Evolutionary conservation across 805 yeast species (phyloP), one percentile per base, ranked within the genome.

Genomic region (Starmera amethionina): DNA sequence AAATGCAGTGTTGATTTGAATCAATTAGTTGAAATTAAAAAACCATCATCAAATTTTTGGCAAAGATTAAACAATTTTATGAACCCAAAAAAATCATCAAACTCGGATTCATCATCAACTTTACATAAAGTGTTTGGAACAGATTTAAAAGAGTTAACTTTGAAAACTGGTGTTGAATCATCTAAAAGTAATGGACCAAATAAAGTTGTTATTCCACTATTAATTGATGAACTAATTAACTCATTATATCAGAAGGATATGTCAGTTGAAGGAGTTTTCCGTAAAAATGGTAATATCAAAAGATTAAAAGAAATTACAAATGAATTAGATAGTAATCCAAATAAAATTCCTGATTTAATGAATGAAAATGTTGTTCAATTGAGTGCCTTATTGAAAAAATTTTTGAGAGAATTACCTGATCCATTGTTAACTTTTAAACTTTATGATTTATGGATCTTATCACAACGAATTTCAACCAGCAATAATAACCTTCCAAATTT

Each of bases 231-330:
- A 52, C 65, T 89, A 14, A 77, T 93, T 30, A 73, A 77, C 28
- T 84, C 95, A 0, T 73, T 93, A 67, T 75, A 85, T 40, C 90
- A 82, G 44, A 87, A 85, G 69, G 97, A 93, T 61, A 77, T 90
- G 82, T 85, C 97, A 3, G 88, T 80, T 28, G 98, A 93, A 60
- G 98, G 98, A 44, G 82, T 93, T 5, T 93, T 93, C 72, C 76
- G 99, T 52, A 82, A 89, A 55, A 93, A 93, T 56, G 99, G 99
- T 54, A 93, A 93, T 56, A 89, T 93, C 54, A 78, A 88, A 51
- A 73, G 84, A 35, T 66, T 90, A 38, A 76, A 82, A 49, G 84
- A 80, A 48, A 63, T 89, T 42, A 74, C 87, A 0, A 86, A 77
- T 40, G 72, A 67, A 37, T 81, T 90, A 47, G 93, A 93, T 60